Base-by-base conservation (phyloP, 106 monocot genomes). In the Dactylorhiza incarnata region DNA sequence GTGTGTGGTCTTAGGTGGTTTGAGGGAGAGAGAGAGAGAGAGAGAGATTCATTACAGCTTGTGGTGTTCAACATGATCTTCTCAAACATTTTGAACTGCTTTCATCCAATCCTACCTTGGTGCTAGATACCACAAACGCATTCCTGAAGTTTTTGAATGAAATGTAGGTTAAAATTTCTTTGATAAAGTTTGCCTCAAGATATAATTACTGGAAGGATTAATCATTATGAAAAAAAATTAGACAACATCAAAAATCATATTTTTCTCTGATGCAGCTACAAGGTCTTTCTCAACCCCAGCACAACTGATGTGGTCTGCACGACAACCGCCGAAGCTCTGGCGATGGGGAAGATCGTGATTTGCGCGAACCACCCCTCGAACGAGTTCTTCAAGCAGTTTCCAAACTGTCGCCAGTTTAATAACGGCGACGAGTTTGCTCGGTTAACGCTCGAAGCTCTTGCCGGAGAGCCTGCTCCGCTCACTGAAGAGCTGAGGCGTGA, bases 301-400 rank as follows among this genome's bases (percentile, higher is more conserved):
- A 93, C 92, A 37, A 93, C 92, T 23, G 89, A 93, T 49, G 92
- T 93, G 22, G 92, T 93, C 9, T 93, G 89, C 80, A 93, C 92
- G 8, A 89, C 89, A 5, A 89, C 89, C 14, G 89, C 89, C 22
- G 92, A 92, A 71, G 89, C 90, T 29, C 81, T 94, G 7, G 90
- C 90, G 7, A 90, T 88, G 90, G 86, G 90, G 23, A 90, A 90
- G 73, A 90, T 88, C 0, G 88, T 88, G 14, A 68, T 94, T 51
- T 90, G 90, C 51, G 88, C 90, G 47, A 75, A 86, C 69, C 86
- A 90, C 68, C 84, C 87, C 12, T 90, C 88, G 6, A 94, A 90
- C 46, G 83, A 90, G 16, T 90, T 90, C 79, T 94, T 94, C 86
- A 88, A 88, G 78, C 84, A 86, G 74, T 90, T 90, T 43, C 86